Base-by-base conservation (phyloP, 805 yeast species). In the Pichia kluyveri region DNA sequence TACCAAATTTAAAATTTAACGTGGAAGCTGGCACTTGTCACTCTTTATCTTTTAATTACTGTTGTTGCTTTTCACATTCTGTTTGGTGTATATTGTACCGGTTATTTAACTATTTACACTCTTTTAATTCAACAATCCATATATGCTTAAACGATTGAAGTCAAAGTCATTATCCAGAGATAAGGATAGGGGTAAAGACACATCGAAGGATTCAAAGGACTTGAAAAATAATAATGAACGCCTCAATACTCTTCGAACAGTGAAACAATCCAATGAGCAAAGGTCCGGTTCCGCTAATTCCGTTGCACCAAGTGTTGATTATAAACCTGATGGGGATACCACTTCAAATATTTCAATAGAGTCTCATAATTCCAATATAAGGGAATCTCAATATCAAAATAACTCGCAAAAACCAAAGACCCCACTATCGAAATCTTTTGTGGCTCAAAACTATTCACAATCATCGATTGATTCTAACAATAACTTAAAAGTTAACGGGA, bases 91-190 rank as follows among this genome's bases (percentile, higher is more conserved):
- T 23, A 23, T 5, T 23, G 5, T 23, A 23, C 6, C 26, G 3
- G 26, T 23, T 23, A 5, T 5, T 23, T 23, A 23, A 23, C 26
- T 23, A 23, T 23, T 23, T 23, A 23, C 26, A 23, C 26, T 23
- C 11, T 19, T 39, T 26, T 39, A 8, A 4, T 26, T 23, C 5
- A 39, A 27, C 42, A 41, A 8, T 8, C 37, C 8, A n/a, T 19
- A 34, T 8, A 46, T 46, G 49, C 37, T 46, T 2, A 46, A 43
- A n/a, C 27, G 41, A 17, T 37, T 46, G 12, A 46, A 42, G 28
- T 38, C 49, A 15, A 46, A 27, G 30, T 19, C 38, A 17, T 11
- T n/a, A 32, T 23, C 42, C 9, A 38, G 40, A 31, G 23, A 38
- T 26, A 38, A 40, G 36, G 30, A 30, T 4, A 23, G 26, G 26